Evolutionary conservation across 1,284 basidiomycete species (phyloP).

Genomic region (Cronartium ribicola): DNA sequence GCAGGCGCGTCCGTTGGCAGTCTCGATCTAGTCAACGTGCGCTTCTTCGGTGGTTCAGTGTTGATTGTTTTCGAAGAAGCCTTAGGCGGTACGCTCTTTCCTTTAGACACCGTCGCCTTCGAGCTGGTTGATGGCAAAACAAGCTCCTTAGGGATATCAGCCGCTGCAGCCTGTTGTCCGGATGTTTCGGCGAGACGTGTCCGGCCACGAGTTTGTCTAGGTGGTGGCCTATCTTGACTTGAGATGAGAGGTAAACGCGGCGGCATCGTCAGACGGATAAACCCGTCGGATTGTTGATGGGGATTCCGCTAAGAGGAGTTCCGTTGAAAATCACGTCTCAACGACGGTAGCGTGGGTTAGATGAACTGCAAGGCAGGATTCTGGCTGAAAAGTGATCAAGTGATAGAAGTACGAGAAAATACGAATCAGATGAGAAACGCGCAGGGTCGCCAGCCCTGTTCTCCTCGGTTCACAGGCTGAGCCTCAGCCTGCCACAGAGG

Average conservation of each 20-base stretch:
- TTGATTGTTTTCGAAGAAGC: neutral
- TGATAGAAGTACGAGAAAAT: too few species aligned
- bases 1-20: neutral
- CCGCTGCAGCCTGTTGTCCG: neutral
- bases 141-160: neutral
- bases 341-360: too few species aligned
- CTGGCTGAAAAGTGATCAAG: too few species aligned
- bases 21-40: neutral
- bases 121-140: neutral
- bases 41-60: neutral
- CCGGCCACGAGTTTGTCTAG: slow-evolving; percentile 5
- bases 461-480: too few species aligned
- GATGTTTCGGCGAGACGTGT: neutral
- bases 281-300: neutral
- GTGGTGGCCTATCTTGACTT: slow-evolving; percentile 1
- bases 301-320: too few species aligned
- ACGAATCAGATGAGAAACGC: too few species aligned
- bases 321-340: too few species aligned
- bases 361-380: too few species aligned
- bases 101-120: neutral
- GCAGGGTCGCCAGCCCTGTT: too few species aligned
- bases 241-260: neutral
- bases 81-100: neutral
- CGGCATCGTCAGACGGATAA: slow-evolving; percentile 1
- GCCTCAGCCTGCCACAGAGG: too few species aligned